These are phyloP conservation scores for Sarocladium strictum DNA, from an alignment of 2,329 filamentous ascomycete species.

Conservation along the genomic window DNA sequence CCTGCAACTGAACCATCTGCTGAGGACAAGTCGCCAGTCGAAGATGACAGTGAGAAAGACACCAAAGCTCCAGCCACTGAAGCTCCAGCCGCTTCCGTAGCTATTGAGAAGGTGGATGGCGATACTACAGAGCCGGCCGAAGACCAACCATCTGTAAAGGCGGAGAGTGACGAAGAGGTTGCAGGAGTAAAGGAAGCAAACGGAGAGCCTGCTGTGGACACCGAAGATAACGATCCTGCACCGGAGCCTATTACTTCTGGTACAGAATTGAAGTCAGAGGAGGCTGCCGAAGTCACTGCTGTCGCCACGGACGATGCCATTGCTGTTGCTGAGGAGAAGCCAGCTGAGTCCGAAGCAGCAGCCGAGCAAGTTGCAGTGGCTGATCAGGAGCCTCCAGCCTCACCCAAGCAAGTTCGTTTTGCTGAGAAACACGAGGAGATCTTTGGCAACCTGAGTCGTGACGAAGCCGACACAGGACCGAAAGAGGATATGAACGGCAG, in stretches of 20 bases:
- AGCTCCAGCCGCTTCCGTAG: too few relatives aligned
- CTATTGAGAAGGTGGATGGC: too few relatives aligned
- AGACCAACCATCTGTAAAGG: not conserved
- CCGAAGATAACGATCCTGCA: too few relatives aligned
- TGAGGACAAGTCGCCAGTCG: too few relatives aligned
- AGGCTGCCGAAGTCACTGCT: not conserved
- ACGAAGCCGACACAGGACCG: constrained; percentile 2
- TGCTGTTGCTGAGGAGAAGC: not conserved
- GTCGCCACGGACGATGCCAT: not conserved
- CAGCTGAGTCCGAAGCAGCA: not conserved
- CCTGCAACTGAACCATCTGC: too few relatives aligned
- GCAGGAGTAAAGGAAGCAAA: not conserved
- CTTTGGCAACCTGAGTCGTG: not conserved
- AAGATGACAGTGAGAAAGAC: too few relatives aligned
- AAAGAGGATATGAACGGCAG: constrained; percentile 15
- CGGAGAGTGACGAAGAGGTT: not conserved
- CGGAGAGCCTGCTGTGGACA: not conserved
- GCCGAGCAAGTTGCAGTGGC: not conserved
- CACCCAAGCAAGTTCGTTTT: constrained; percentile 12
- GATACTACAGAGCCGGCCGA: not conserved
- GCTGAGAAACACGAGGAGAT: constrained; percentile 11
- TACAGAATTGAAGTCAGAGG: not conserved
- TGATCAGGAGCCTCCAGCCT: constrained; percentile 6
- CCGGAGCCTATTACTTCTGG: not conserved
- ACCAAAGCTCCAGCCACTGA: too few relatives aligned